These are phyloP conservation scores for Eimeria zaria DNA, from an alignment of 169 alveolate species.

Conservation along the genomic window DNA sequence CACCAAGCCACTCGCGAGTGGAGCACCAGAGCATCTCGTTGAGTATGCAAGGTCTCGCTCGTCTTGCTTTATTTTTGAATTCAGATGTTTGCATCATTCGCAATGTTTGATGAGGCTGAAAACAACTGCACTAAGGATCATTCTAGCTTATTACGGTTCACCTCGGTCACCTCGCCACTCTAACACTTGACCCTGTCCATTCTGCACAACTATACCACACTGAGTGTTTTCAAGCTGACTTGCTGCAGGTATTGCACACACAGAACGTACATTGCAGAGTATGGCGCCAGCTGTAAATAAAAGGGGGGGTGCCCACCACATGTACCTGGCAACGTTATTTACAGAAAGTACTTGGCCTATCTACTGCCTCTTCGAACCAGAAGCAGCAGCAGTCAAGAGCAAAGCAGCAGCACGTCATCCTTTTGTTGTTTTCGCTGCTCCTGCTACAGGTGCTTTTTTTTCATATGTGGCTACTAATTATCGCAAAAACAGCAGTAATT, in stretches of 20 bases:
- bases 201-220: background rate
- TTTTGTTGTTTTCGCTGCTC: background rate
- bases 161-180: background rate
- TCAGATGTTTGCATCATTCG: background rate
- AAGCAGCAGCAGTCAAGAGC: background rate
- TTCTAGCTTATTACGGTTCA: background rate
- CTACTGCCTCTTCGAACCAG: background rate
- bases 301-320: background rate
- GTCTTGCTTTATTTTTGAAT: background rate
- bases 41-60: background rate
- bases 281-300: background rate
- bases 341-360: background rate
- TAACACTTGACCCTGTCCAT: background rate
- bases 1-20: constrained; percentile 32
- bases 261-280: background rate
- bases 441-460: background rate
- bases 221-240: background rate
- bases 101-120: background rate
- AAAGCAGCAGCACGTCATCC: background rate
- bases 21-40: constrained; percentile 13
- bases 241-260: background rate
- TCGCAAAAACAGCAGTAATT: background rate
- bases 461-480: background rate
- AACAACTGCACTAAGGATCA: background rate
- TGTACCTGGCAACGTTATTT: background rate